A percentile compares a stretch with the other conserved stretches of the same genome.
These are phyloP conservation scores for Penicillium digitatum DNA, from an alignment of 2,329 filamentous ascomycete genomes.

Conservation along the genomic window DNA sequence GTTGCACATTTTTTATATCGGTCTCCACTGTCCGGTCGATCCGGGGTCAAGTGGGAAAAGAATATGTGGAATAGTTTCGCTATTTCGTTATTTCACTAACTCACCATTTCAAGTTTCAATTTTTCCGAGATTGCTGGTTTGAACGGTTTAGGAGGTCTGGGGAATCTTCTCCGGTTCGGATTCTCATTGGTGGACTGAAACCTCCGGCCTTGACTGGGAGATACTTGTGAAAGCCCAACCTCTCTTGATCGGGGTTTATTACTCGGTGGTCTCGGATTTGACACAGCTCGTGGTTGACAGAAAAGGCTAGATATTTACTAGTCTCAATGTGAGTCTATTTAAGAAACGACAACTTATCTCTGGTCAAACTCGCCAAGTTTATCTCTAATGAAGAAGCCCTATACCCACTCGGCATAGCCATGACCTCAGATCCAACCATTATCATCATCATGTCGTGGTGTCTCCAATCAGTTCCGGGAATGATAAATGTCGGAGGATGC, in stretches of 20 bases:
- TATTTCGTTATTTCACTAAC: not conserved
- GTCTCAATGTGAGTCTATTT: not conserved
- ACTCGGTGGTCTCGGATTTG: not conserved
- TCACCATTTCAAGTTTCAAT: not conserved
- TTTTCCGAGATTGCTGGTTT: not conserved
- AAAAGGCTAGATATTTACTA: not conserved
- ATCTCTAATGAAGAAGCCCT: not conserved
- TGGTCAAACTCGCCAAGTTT: not conserved
- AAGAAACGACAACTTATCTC: not conserved
- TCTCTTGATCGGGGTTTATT: not conserved
- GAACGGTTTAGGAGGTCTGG: not conserved
- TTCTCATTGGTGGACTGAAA: conserved; percentile 18
- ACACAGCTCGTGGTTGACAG: not conserved
- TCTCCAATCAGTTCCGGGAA: conserved; percentile 9
- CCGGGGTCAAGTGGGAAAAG: conserved; percentile 19
- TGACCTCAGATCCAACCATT: conserved; percentile 20
- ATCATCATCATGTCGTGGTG: conserved; percentile 27
- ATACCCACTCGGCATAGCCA: conserved; percentile 12
- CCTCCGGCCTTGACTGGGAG: conserved; percentile 8
- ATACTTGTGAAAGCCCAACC: not conserved
- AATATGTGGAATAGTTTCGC: not conserved
- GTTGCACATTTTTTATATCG: conserved; percentile 13
- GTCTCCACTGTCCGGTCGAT: conserved; percentile 24
- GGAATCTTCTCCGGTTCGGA: not conserved
- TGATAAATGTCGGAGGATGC: conserved; percentile 12